A percentile compares a stretch with the other conserved stretches of the same genome.
Evolutionary conservation across 768 basidiomycete species (phyloP).

Genomic region (Pleurotus citrinopileatus): DNA sequence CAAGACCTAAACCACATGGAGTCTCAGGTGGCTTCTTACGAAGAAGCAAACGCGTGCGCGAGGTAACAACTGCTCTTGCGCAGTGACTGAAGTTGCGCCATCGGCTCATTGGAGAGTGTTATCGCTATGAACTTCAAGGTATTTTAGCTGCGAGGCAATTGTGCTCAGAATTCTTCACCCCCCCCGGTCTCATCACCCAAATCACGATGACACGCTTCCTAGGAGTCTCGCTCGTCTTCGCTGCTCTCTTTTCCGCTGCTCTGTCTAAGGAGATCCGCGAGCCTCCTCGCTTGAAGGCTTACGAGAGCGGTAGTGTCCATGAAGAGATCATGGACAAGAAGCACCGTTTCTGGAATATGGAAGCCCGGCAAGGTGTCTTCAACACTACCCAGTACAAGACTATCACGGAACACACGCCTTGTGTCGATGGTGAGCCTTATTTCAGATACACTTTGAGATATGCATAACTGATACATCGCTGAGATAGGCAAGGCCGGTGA

Average conservation of each 20-base stretch:
- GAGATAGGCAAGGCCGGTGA: slow-evolving; percentile 10
- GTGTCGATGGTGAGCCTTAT: slow-evolving; percentile 11
- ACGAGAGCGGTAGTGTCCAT: slow-evolving; percentile 7
- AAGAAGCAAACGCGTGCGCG: slow-evolving; percentile 3
- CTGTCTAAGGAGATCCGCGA: slow-evolving; percentile 6
- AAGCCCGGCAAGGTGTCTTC: slow-evolving; percentile 7
- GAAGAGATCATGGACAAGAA: slow-evolving; percentile 9
- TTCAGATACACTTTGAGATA: too few relatives aligned
- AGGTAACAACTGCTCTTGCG: not conserved
- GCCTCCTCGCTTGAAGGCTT: slow-evolving; percentile 2
- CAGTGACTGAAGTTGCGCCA: not conserved
- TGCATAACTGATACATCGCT: too few relatives aligned
- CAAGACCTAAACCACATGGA: not conserved
- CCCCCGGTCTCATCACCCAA: not conserved
- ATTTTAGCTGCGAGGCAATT: not conserved
- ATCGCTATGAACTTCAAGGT: not conserved
- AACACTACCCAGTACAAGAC: slow-evolving; percentile 1
- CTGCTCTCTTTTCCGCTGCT: not conserved
- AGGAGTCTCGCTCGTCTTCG: slow-evolving; percentile 2
- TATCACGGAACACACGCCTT: slow-evolving; percentile 6
- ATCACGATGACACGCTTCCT: slow-evolving; percentile 5
- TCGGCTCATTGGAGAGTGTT: slow-evolving; percentile 3
- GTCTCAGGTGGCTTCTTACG: not conserved
- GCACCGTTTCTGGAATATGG: slow-evolving; percentile 5
- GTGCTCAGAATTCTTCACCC: not conserved